These are phyloP conservation scores for Pleoardoris graminearum DNA, from an alignment of 2,329 filamentous ascomycete species.

Conservation along the genomic window DNA sequence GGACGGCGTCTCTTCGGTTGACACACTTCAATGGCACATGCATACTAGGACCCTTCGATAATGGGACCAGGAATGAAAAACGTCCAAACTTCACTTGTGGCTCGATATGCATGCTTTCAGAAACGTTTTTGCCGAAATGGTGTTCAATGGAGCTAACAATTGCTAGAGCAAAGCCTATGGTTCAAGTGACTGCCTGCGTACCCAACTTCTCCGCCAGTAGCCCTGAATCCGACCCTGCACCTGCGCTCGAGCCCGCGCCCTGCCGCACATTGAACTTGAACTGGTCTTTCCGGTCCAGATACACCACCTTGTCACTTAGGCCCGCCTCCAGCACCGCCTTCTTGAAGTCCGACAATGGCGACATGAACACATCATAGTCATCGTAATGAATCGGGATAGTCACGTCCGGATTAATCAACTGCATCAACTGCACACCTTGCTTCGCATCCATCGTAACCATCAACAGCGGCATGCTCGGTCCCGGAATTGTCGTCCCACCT, in stretches of 20 bases:
- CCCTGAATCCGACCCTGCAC: conserved; percentile 8
- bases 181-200: not conserved
- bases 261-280: conserved; percentile 57
- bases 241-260: not conserved
- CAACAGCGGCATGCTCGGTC: conserved; percentile 60
- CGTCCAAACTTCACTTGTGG: conserved; percentile 28
- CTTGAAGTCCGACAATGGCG: conserved; percentile 63
- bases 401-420: conserved; percentile 62
- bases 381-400: conserved; percentile 57
- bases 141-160: conserved; percentile 14
- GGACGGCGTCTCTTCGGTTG: conserved; percentile 39
- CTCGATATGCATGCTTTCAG: not conserved
- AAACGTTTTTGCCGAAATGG: not conserved
- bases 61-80: conserved; percentile 36
- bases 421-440: conserved; percentile 64
- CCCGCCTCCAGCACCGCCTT: conserved; percentile 58
- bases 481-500: conserved; percentile 67
- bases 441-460: conserved; percentile 72
- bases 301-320: conserved; percentile 59
- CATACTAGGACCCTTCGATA: conserved; percentile 28
- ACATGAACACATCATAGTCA: conserved; percentile 63
- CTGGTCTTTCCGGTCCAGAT: conserved; percentile 62
- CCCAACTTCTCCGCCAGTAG: not conserved
- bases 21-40: conserved; percentile 36
- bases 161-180: not conserved